A percentile compares a stretch with the other conserved stretches of the same genome.
phyloP scores from a whole-genome alignment of 768 basidiomycete genomes.

The Artomyces pyxidatus region DNA sequence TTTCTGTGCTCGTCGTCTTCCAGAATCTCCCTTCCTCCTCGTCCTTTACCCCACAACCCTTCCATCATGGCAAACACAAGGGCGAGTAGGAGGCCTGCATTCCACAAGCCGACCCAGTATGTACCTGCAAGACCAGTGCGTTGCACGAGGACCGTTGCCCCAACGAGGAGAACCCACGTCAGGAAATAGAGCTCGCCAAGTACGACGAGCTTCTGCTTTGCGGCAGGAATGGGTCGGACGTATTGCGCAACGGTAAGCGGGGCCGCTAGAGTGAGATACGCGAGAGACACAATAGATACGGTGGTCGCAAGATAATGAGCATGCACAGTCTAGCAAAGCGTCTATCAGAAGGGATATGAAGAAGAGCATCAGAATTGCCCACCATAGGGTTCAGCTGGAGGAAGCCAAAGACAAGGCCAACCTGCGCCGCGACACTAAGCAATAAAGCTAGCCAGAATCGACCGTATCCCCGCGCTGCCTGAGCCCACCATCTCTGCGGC shows the following conservation, averaged over 20 bases:
- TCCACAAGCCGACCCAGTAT: slow-evolving; percentile 53
- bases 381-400: slow-evolving; percentile 59
- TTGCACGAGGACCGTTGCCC: slow-evolving; percentile 38
- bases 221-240: slow-evolving; percentile 24
- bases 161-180: slow-evolving; percentile 50
- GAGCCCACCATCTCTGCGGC: slow-evolving; percentile 7
- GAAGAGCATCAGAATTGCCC: slow-evolving; percentile 20
- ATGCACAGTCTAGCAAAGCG: slow-evolving; percentile 47
- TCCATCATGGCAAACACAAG: slow-evolving; percentile 31
- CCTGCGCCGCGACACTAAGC: slow-evolving; percentile 37
- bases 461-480: slow-evolving; percentile 31
- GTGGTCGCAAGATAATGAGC: slow-evolving; percentile 47
- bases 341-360: background rate
- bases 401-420: slow-evolving; percentile 39
- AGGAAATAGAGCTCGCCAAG: slow-evolving; percentile 47
- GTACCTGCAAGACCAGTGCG: slow-evolving; percentile 38
- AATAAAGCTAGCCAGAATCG: slow-evolving; percentile 58
- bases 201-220: slow-evolving; percentile 42
- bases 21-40: slow-evolving; percentile 8
- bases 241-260: slow-evolving; percentile 27
- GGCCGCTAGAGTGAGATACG: slow-evolving; percentile 42
- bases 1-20: background rate
- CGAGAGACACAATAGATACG: slow-evolving; percentile 37
- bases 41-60: slow-evolving; percentile 20
- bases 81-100: slow-evolving; percentile 36